Conservation (phyloP, 306 rosid species). For the Carpinus fangiana region DNA sequence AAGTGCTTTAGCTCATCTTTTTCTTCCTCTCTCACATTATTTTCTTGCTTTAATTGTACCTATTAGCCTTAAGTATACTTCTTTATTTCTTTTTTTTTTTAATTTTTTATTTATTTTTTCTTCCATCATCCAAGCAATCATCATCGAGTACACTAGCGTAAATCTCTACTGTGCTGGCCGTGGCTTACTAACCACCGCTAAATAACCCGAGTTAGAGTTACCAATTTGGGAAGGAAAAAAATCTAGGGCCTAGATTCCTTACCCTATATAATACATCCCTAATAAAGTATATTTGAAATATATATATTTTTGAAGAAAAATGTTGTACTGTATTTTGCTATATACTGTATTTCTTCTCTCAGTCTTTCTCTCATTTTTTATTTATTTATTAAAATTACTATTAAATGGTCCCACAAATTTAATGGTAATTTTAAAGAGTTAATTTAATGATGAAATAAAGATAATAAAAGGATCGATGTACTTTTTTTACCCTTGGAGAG, state of each 20-base stretch:
- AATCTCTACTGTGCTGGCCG: conserved; percentile 19
- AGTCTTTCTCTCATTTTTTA: too few species aligned
- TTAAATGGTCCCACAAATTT: too few species aligned
- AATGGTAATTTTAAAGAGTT: too few species aligned
- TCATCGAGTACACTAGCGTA: conserved; percentile 33
- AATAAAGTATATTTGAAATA: not conserved
- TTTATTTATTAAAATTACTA: too few species aligned
- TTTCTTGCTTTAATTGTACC: conserved; percentile 57
- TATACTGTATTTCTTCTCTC: too few species aligned
- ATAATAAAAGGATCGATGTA: too few species aligned
- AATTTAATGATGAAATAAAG: too few species aligned
- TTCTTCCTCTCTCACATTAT: conserved; percentile 39
- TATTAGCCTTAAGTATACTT: conserved; percentile 31
- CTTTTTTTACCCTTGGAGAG: too few species aligned
- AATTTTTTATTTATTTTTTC: conserved; percentile 38
- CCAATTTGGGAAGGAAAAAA: conserved; percentile 5
- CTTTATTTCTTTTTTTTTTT: conserved; percentile 14
- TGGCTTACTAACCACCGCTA: not conserved
- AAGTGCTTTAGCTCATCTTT: conserved; percentile 50
- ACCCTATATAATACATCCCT: not conserved
- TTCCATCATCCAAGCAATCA: conserved; percentile 45
- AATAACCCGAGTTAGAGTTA: not conserved
- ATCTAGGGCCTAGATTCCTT: not conserved
- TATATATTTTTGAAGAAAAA: too few species aligned
- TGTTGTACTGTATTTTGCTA: too few species aligned